Percentiles rank a stretch among this genome's conserved stretches.
phyloP scores from a whole-genome alignment of 169 alveolate species.

The Prorocentrum cordatum region DNA sequence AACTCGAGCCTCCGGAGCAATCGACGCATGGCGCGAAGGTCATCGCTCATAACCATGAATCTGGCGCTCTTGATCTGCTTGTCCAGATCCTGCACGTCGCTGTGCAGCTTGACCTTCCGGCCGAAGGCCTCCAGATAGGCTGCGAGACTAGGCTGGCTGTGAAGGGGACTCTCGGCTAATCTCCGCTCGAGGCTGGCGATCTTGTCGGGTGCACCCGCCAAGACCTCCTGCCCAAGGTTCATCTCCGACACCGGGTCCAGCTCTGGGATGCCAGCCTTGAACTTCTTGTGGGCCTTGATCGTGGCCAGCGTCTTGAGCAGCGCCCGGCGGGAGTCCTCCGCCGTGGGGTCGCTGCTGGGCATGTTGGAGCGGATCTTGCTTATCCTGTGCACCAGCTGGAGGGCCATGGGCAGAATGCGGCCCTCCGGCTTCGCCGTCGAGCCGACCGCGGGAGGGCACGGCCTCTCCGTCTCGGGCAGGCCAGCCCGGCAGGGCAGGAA shows the following conservation, averaged over 20 bases:
- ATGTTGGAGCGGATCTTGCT: conserved; percentile 47
- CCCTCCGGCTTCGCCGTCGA: neutral
- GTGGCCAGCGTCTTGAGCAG: conserved; percentile 1
- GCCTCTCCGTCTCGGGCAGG: neutral
- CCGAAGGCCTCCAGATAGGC: conserved; percentile 23
- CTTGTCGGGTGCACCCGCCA: neutral
- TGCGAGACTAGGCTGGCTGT: neutral
- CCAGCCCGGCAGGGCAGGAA: conserved; percentile 24
- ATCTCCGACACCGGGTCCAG: conserved; percentile 46
- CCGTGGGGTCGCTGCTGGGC: conserved; percentile 8
- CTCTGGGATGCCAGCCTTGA: conserved; percentile 43
- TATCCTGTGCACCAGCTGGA: neutral
- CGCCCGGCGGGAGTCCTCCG: conserved; percentile 4
- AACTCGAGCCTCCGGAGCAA: conserved; percentile 87
- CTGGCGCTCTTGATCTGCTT: conserved; percentile 3
- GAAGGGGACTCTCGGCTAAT: neutral
- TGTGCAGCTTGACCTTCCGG: conserved; percentile 71
- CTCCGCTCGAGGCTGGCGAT: neutral
- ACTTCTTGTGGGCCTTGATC: conserved; percentile 22
- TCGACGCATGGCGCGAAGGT: conserved; percentile 88
- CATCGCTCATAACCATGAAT: conserved; percentile 75
- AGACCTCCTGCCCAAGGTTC: conserved; percentile 19
- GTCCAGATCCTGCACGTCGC: conserved; percentile 19
- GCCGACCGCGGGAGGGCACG: neutral
- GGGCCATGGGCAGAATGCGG: conserved; percentile 11